These are phyloP conservation scores for Pseudopithomyces chartarum DNA, from an alignment of 2,329 filamentous ascomycete species.

Conservation along the genomic window DNA sequence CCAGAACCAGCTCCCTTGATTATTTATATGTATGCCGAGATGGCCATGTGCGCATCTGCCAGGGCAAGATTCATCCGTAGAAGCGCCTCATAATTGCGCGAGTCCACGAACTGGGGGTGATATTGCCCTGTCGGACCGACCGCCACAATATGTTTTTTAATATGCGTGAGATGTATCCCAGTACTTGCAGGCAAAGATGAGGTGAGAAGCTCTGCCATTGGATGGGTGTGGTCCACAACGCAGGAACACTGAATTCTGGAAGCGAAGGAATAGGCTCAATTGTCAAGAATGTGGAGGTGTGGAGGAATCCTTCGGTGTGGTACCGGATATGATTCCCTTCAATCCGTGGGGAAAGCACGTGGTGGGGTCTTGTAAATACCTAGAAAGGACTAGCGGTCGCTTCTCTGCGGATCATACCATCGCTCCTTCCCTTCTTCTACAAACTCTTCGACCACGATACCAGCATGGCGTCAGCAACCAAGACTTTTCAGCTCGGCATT, in stretches of 20 bases:
- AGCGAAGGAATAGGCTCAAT: slow-evolving; percentile 4
- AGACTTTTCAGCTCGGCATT: not conserved
- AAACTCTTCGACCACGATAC: not conserved
- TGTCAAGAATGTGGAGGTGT: slow-evolving; percentile 3
- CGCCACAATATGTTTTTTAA: slow-evolving; percentile 23
- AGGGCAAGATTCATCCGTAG: slow-evolving; percentile 15
- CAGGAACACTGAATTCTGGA: slow-evolving; percentile 9
- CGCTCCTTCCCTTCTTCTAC: slow-evolving; percentile 2
- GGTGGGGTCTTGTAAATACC: not conserved
- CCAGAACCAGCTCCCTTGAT: slow-evolving; percentile 9
- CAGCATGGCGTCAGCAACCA: slow-evolving; percentile 4
- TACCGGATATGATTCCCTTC: slow-evolving; percentile 4
- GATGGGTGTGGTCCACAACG: not conserved
- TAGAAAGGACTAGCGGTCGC: slow-evolving; percentile 2
- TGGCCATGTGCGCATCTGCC: slow-evolving; percentile 10
- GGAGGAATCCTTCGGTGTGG: slow-evolving; percentile 4
- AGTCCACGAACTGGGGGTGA: slow-evolving; percentile 21
- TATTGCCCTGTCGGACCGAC: slow-evolving; percentile 10
- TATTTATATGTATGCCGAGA: slow-evolving; percentile 21
- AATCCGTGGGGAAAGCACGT: not conserved
- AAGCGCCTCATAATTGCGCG: slow-evolving; percentile 15
- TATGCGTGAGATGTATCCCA: slow-evolving; percentile 25
- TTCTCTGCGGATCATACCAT: not conserved
- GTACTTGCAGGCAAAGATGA: slow-evolving; percentile 20
- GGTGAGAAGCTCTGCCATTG: slow-evolving; percentile 15